Evolutionary conservation across 768 basidiomycete genomes (phyloP), one percentile per base, ranked within the genome.

Genomic region (Pisolithus orientalis): DNA sequence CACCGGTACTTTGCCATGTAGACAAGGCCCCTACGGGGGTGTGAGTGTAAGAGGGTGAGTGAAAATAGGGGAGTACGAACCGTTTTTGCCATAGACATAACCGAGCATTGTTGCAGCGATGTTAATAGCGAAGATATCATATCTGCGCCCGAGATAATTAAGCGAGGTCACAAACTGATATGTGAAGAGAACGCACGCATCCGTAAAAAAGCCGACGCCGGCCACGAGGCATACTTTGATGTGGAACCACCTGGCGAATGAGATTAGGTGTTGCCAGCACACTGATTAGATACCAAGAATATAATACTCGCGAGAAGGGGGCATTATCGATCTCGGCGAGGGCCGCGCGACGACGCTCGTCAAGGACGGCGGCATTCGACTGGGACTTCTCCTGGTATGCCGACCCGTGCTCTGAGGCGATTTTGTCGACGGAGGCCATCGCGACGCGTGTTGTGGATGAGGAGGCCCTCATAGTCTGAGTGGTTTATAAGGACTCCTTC

Each of bases 171-270:
- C 44, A 37, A 45, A 4, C 5, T 34, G 9, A 14, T 17, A 16
- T 28, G 14, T 50, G 13, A n/a, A 27, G 29, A 31, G 44, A 51
- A 68, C 79, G 59, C 58, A 83, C 80, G 85, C 83, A 71, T 90
- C 91, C 46, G 92, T 92, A 75, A 93, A 94, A 78, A 94, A 94
- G 27, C 92, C 92, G 9, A 86, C 86, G 59, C 92, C 90, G 2
- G 89, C 73, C 10, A 80, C 79, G 52, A 81, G 57, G 59, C 80
- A 82, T 55, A 84, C 77, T 67, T 90, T 92, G 52, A 85, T 82
- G 61, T 94, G 92, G 73, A 92, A 93, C 83, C 85, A 88, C 6
- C 87, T 87, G 51, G 2, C 38, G 40, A 52, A 32, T 52, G 39
- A 53, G 47, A 43, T 17, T 21, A 37, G 27, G 10, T 5, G 17